These are phyloP conservation scores for Penicillium concentricum DNA, from an alignment of 2,329 filamentous ascomycete genomes.

Conservation along the genomic window DNA sequence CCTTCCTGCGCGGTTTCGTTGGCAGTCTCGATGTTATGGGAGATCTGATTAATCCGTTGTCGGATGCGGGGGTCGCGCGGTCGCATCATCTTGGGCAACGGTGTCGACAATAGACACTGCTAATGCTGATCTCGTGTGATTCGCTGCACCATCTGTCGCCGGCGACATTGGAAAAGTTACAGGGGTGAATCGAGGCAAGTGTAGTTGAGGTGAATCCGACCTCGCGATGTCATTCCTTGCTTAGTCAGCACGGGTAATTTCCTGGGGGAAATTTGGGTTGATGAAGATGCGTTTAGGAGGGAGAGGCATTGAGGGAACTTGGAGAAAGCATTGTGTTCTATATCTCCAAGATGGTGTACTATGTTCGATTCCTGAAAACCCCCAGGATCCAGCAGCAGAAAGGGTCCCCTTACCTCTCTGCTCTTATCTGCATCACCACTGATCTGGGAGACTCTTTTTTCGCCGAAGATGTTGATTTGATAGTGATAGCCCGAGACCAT, in stretches of 20 bases:
- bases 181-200: slow-evolving; percentile 11
- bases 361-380: slow-evolving; percentile 67
- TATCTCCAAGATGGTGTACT: slow-evolving; percentile 51
- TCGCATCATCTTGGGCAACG: slow-evolving; percentile 53
- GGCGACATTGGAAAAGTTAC: slow-evolving; percentile 15
- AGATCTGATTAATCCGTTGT: slow-evolving; percentile 89
- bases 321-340: neutral
- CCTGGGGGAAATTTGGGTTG: neutral
- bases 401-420: slow-evolving; percentile 45
- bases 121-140: neutral
- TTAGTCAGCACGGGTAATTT: slow-evolving; percentile 26
- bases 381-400: slow-evolving; percentile 51
- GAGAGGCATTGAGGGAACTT: neutral
- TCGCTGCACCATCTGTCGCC: slow-evolving; percentile 13
- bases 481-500: slow-evolving; percentile 23
- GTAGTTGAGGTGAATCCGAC: slow-evolving; percentile 9
- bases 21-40: slow-evolving; percentile 83
- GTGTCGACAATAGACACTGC: neutral
- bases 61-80: slow-evolving; percentile 79
- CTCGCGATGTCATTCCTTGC: slow-evolving; percentile 26
- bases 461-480: slow-evolving; percentile 40
- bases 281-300: neutral
- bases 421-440: slow-evolving; percentile 64
- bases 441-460: slow-evolving; percentile 67
- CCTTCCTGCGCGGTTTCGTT: slow-evolving; percentile 89